These are phyloP conservation scores for Arthrobotrys megalospora DNA, from an alignment of 2,329 filamentous ascomycete species.

Conservation along the genomic window DNA sequence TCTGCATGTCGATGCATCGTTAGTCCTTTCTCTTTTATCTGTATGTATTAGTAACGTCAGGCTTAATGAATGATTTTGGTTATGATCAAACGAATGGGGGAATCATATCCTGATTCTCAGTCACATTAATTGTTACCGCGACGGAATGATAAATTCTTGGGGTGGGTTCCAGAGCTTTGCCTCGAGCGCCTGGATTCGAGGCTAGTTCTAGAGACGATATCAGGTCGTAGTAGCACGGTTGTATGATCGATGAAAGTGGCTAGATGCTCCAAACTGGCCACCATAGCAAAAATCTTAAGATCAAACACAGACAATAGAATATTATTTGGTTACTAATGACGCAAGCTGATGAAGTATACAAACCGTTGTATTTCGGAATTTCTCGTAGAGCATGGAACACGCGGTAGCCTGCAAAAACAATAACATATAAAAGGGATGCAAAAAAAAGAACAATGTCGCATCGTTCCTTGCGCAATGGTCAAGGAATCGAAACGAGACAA, in stretches of 20 bases:
- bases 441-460: conserved; percentile 17
- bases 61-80: neutral
- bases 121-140: no score
- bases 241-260: neutral
- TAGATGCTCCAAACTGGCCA: no score
- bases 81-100: neutral
- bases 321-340: conserved; percentile 49
- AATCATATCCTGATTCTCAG: no score
- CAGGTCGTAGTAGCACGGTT: no score
- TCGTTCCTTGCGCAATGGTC: conserved; percentile 60
- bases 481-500: conserved; percentile 53
- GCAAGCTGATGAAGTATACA: conserved; percentile 50
- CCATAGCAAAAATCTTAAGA: neutral
- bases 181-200: no score
- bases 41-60: conserved; percentile 2
- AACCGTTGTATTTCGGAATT: conserved; percentile 34
- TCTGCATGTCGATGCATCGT: neutral
- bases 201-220: neutral
- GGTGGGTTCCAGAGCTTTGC: no score
- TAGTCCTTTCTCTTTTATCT: neutral
- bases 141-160: no score
- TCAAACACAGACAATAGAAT: conserved; percentile 25
- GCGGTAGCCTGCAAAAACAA: conserved; percentile 13
- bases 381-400: conserved; percentile 16
- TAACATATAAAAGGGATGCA: conserved; percentile 27